Evolutionary conservation across 164 flowering plant species (phyloP), one percentile per base, ranked within the genome.

Genomic region (Aristolochia californica): DNA sequence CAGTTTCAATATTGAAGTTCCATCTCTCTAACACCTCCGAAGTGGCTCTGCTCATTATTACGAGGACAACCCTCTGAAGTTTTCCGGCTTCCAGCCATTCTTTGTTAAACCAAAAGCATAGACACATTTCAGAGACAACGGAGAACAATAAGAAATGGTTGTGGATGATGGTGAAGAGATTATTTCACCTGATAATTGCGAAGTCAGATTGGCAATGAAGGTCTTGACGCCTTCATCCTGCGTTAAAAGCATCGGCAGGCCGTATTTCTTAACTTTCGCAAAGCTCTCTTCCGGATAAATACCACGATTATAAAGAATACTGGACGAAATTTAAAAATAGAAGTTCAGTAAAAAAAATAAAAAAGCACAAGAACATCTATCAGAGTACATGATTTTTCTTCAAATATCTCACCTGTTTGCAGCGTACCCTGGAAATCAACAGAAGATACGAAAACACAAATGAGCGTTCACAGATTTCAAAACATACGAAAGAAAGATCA

Each of bases 1-100:
- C 97, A 0, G 97, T 94, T 70, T 90, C 95, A 30, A 94, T 83
- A 70, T 88, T 85, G 73, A 90, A 73, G 62, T 73, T 70, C 97
- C 97, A 94, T 69, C 99, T 84, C 78, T 90, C 97, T 28, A 88
- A 43, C 4, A 94, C 99, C 61, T 94, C 96, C 53, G 72, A 66
- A 20, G 80, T 70, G 13, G 87, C 78, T 67, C 88, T 94, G 70
- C 94, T 90, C 97, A 90, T 90, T 61, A 90, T 84, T 51, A 94
- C 97, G 18, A 94, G 78, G 44, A 94, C 97, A 43, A 90, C 64
- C 68, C 99, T 85, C 67, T 94, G 73, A 51, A 94, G 60, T 70
- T 94, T 83, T 60, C 99, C 97, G 45, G 89, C 59, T 69, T 87
- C 96, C 47, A 94, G 78, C 97, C 99, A 94, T 71, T 94, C 96